Evolutionary conservation across 768 basidiomycete species (phyloP).

Genomic region (Naganishia vishniacii): DNA sequence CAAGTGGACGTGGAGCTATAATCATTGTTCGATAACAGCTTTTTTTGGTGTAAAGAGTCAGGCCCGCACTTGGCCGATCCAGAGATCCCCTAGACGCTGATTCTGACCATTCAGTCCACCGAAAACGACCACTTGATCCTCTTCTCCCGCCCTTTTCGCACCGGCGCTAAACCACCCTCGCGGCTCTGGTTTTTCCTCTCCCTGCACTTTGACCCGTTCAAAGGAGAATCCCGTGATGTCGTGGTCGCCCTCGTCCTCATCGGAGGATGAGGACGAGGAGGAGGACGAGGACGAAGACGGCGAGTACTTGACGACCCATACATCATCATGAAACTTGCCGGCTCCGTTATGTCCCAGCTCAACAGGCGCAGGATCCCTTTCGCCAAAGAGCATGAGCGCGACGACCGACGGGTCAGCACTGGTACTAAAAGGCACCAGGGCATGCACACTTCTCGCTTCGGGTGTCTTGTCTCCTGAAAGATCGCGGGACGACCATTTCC

Average conservation of each 20-base stretch:
- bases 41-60: no score
- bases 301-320: slow-evolving; percentile 47
- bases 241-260: slow-evolving; percentile 33
- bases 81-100: slow-evolving; percentile 52
- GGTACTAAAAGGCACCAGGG: slow-evolving; percentile 41
- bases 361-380: slow-evolving; percentile 45
- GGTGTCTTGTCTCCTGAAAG: slow-evolving; percentile 36
- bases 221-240: slow-evolving; percentile 25
- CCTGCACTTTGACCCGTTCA: not conserved
- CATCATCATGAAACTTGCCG: slow-evolving; percentile 50
- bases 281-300: slow-evolving; percentile 41
- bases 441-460: slow-evolving; percentile 49
- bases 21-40: no score
- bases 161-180: slow-evolving; percentile 54
- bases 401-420: slow-evolving; percentile 30
- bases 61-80: slow-evolving; percentile 35
- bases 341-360: slow-evolving; percentile 51
- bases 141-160: slow-evolving; percentile 32
- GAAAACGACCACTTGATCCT: slow-evolving; percentile 45
- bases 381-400: slow-evolving; percentile 50
- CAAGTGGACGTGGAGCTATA: not conserved
- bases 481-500: not conserved
- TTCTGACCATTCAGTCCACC: slow-evolving; percentile 53
- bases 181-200: slow-evolving; percentile 37
- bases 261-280: no score